Evolutionary conservation across 257 asterid species (phyloP).

Genomic region (Penstemon eatonii): DNA sequence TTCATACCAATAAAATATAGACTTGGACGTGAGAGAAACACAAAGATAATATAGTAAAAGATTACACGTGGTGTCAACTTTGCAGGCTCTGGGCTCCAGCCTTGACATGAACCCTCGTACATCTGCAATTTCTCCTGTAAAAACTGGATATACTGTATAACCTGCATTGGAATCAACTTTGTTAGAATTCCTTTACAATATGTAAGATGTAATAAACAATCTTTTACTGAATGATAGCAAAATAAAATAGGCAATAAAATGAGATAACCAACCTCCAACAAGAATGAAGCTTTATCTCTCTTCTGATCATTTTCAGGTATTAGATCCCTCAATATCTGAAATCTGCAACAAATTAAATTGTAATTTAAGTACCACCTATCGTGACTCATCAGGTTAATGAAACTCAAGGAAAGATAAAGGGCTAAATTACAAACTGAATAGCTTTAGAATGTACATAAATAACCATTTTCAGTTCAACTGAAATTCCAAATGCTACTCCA

Average conservation of each 20-base stretch:
- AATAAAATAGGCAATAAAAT: constrained; percentile 13
- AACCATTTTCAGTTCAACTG: no score
- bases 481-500: no score
- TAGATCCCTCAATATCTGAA: constrained; percentile 67
- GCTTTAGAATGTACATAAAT: no score
- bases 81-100: constrained; percentile 74
- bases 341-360: constrained; percentile 43
- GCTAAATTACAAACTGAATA: no score
- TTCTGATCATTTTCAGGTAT: constrained; percentile 83
- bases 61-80: constrained; percentile 72
- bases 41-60: constrained; percentile 6
- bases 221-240: no score
- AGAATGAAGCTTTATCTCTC: constrained; percentile 80
- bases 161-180: constrained; percentile 49
- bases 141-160: constrained; percentile 80
- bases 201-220: no score
- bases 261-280: constrained; percentile 64
- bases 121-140: constrained; percentile 65
- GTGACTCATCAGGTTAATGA: neutral
- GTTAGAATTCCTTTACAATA: constrained; percentile 3
- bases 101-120: constrained; percentile 63
- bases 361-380: constrained; percentile 20
- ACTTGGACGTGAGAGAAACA: constrained; percentile 18
- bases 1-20: constrained; percentile 17
- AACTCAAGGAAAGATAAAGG: no score